Evolutionary conservation across 768 basidiomycete genomes (phyloP).

Genomic region (Pleurotus giganteus): DNA sequence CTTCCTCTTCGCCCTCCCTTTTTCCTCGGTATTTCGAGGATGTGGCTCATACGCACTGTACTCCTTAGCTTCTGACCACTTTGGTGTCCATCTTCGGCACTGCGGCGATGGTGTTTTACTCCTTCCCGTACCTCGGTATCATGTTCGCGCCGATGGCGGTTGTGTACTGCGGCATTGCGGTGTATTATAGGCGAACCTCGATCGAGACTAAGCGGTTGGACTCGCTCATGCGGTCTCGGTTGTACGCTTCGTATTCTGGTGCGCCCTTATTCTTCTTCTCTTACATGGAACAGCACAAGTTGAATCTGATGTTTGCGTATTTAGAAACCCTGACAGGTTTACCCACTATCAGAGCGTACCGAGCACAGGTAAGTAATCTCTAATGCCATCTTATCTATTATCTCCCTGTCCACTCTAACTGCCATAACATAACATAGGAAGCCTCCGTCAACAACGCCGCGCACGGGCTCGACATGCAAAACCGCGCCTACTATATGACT

Average conservation of each 20-base stretch:
- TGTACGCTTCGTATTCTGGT: constrained; percentile 64
- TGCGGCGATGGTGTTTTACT: constrained; percentile 60
- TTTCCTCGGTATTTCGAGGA: constrained; percentile 22
- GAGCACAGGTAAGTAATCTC: constrained; percentile 40
- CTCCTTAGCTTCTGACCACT: constrained; percentile 35
- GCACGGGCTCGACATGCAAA: constrained; percentile 52
- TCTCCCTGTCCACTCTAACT: background rate
- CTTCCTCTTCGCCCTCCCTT: constrained; percentile 30
- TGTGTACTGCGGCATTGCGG: constrained; percentile 50
- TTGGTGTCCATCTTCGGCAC: constrained; percentile 51
- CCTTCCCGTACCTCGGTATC: constrained; percentile 65
- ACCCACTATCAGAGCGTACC: constrained; percentile 59
- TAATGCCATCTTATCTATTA: background rate
- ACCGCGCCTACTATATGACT: constrained; percentile 62
- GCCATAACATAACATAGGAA: constrained; percentile 23
- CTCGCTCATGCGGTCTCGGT: constrained; percentile 54
- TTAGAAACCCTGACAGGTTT: constrained; percentile 62
- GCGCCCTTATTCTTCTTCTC: constrained; percentile 9
- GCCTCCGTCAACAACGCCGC: constrained; percentile 51
- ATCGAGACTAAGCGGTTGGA: constrained; percentile 67
- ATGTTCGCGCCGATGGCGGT: constrained; percentile 53
- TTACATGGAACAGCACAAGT: background rate
- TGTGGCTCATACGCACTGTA: too few species aligned
- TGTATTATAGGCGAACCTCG: constrained; percentile 59
- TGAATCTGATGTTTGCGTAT: constrained; percentile 18